A percentile compares a stretch with the other conserved stretches of the same genome.
These are phyloP conservation scores for Talaromyces sp. DNA, from an alignment of 2,329 filamentous ascomycete species.

Conservation along the genomic window DNA sequence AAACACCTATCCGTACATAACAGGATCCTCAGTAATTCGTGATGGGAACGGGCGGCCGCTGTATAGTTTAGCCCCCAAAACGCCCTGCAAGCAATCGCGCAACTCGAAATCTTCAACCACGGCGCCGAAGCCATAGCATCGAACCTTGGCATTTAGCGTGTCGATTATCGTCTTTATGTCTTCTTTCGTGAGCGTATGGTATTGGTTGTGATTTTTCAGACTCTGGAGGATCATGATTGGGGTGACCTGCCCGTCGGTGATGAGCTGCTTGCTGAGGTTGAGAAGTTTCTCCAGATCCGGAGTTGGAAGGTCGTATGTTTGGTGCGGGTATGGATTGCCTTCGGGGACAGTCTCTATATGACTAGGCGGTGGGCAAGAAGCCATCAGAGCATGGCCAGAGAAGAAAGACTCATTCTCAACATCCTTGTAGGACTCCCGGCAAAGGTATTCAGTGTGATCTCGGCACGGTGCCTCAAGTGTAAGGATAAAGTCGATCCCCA, in stretches of 20 bases:
- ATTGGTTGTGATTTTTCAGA: conserved; percentile 66
- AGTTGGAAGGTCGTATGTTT: conserved; percentile 75
- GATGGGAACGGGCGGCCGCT: neutral
- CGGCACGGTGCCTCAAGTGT: conserved; percentile 51
- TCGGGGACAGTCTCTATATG: conserved; percentile 51
- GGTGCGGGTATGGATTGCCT: conserved; percentile 55
- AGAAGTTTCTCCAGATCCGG: conserved; percentile 74
- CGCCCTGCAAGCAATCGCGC: conserved; percentile 66
- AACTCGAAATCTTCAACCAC: conserved; percentile 64
- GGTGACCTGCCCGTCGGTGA: conserved; percentile 78
- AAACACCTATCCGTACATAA: conserved; percentile 16
- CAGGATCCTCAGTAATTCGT: conserved; percentile 22
- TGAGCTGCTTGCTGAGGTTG: conserved; percentile 74
- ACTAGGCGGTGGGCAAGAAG: conserved; percentile 72
- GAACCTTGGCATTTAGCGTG: conserved; percentile 71
- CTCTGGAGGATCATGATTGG: conserved; percentile 93
- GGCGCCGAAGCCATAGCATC: conserved; percentile 81
- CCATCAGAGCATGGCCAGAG: conserved; percentile 91
- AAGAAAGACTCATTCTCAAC: conserved; percentile 59
- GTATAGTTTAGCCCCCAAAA: conserved; percentile 48
- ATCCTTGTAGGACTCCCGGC: conserved; percentile 63
- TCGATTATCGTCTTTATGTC: conserved; percentile 70
- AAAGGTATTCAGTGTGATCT: conserved; percentile 69
- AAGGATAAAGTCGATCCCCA: conserved; percentile 44
- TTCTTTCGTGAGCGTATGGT: conserved; percentile 57